phyloP scores from a whole-genome alignment of 2,329 filamentous ascomycete genomes.

The Aschersonia sp. region DNA sequence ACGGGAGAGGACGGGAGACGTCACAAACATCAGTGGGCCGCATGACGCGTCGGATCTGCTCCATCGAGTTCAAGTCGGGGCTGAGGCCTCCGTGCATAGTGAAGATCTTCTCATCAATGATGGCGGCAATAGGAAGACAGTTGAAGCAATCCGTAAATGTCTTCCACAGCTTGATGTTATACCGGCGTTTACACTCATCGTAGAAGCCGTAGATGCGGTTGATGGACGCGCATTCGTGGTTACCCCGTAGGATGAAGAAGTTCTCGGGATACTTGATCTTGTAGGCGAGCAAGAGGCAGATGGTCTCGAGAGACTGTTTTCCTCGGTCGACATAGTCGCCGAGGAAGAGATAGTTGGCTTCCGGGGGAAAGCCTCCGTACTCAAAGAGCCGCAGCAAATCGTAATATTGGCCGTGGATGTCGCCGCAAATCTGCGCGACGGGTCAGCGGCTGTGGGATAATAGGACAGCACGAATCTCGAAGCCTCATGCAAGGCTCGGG shows the following conservation, averaged over 20 bases:
- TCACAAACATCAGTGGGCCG: constrained; percentile 85
- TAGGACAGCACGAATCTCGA: too few relatives aligned
- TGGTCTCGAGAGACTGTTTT: constrained; percentile 98
- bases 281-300: constrained; percentile 90
- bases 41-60: constrained; percentile 98
- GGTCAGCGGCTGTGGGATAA: too few relatives aligned
- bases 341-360: constrained; percentile 98
- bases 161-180: constrained; percentile 99
- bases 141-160: constrained; percentile 99
- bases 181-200: constrained; percentile 97
- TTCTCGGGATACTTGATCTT: constrained; percentile 99
- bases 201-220: constrained; percentile 99
- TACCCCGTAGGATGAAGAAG: constrained; percentile 96
- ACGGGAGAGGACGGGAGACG: constrained; percentile 10
- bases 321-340: constrained; percentile 98
- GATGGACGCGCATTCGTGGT: constrained; percentile 98
- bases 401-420: constrained; percentile 99
- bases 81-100: constrained; percentile 98
- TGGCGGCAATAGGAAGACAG: constrained; percentile 92
- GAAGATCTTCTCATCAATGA: constrained; percentile 99
- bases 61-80: constrained; percentile 97
- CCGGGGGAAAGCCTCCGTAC: constrained; percentile 93
- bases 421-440: constrained; percentile 72
- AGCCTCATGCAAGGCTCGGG: too few relatives aligned
- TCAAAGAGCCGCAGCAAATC: constrained; percentile 94